Base-by-base conservation (phyloP, 1,139 yeast species). In the Geotrichum australiense region DNA sequence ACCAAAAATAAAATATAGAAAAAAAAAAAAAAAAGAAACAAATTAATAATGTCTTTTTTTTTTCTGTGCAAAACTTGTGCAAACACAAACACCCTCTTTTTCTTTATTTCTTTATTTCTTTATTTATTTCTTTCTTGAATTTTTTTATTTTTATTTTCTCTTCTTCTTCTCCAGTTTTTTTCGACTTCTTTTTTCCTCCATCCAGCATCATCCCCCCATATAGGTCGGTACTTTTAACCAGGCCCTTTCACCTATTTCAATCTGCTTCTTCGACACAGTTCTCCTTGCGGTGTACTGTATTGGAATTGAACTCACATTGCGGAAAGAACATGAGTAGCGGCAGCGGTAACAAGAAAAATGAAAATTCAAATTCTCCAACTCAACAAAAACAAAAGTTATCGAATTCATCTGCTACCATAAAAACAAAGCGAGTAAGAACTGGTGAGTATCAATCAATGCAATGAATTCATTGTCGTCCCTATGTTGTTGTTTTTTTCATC, bases 381-480 rank as follows among this genome's bases (percentile, higher is more conserved):
- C 12, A 12, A n/a, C 15, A 20, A 21, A n/a, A 20, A 10, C 24
- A 30, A n/a, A 27, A 26, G 11, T 7, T 27, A 1, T 26, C 38
- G 5, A 14, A 22, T 4, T 10, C 18, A 8, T 14, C 26, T 12
- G 11, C 10, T 39, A 18, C 39, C 10, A 12, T 14, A 2, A 45
- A 45, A 28, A 45, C 41, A 18, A 37, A 37, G 15, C 47, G 45
- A 18, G 49, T 43, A 15, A 37, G 49, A 31, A 46, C 45, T 4
- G 46, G 41, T 29, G 16, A 30, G 42, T 26, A 12, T 12, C 3
- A 23, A 14, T 11, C 20, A 7, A 16, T n/a, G 19, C 14, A 24
- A 28, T 27, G 8, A 11, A 26, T 29, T 36, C 40, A n/a, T 31
- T 3, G 5, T 22, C 4, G 10, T 15, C 15, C 14, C 16, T 16